These are phyloP conservation scores for Sporobolomyces pararoseus DNA, from an alignment of 768 basidiomycete genomes.

Conservation along the genomic window DNA sequence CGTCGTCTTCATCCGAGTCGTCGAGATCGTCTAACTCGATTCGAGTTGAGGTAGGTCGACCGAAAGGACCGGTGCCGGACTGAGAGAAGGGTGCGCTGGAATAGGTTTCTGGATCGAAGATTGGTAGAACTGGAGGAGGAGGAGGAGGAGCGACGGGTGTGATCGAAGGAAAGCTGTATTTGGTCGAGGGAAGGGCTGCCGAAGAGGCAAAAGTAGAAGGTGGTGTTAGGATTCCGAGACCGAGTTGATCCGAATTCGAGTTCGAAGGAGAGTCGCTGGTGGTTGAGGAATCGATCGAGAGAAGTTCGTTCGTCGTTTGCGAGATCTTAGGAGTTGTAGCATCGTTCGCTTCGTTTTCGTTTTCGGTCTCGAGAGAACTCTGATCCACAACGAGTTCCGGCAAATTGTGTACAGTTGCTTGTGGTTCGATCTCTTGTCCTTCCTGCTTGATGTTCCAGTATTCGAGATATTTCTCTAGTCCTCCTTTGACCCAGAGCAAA, in stretches of 20 bases:
- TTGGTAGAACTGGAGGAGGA: not conserved
- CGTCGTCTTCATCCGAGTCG: constrained; percentile 42
- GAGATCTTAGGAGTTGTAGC: not conserved
- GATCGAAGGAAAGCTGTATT: constrained; percentile 52
- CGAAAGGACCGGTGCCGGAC: not conserved
- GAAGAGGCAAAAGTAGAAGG: not conserved
- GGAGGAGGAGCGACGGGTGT: constrained; percentile 58
- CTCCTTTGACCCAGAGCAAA: constrained; percentile 60
- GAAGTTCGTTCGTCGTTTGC: not conserved
- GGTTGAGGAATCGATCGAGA: not conserved
- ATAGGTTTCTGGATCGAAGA: constrained; percentile 12
- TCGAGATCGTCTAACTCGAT: constrained; percentile 47
- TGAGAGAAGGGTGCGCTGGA: not conserved
- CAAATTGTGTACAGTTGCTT: constrained; percentile 42
- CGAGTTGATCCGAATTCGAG: constrained; percentile 4
- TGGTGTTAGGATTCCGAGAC: not conserved
- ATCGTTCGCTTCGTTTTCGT: no score
- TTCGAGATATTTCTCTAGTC: constrained; percentile 62
- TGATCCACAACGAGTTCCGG: constrained; percentile 73
- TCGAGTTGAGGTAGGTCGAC: constrained; percentile 5
- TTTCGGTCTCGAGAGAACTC: constrained; percentile 53
- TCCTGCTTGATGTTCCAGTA: constrained; percentile 41
- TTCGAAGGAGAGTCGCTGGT: no score
- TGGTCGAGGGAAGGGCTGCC: constrained; percentile 27
- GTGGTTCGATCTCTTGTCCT: constrained; percentile 52